These are phyloP conservation scores for Claviceps paspali DNA, from an alignment of 2,329 filamentous ascomycete genomes.

Conservation along the genomic window DNA sequence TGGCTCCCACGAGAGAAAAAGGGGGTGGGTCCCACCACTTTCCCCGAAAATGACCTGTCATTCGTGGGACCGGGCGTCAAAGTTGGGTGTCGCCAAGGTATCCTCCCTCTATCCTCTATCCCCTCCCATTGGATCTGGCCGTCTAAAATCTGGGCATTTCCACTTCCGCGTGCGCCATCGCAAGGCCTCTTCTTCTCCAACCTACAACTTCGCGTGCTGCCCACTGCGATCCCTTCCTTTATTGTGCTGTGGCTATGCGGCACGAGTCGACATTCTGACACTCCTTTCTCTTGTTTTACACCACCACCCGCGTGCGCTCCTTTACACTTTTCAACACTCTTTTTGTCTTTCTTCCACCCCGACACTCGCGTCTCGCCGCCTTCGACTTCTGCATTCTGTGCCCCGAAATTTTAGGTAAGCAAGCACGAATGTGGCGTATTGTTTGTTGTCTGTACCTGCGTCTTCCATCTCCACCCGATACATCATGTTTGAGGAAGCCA, in stretches of 20 bases:
- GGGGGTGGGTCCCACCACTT: too few species aligned
- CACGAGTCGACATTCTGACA: too few species aligned
- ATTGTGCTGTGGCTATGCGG: too few species aligned
- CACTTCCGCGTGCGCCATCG: not conserved
- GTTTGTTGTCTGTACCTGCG: too few species aligned
- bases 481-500: too few species aligned
- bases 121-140: not conserved
- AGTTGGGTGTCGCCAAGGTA: too few species aligned
- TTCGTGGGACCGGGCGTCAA: too few species aligned
- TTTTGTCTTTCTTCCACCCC: not conserved
- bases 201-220: not conserved
- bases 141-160: not conserved
- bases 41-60: too few species aligned
- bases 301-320: not conserved
- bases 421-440: not conserved
- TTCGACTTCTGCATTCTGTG: not conserved
- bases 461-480: too few species aligned
- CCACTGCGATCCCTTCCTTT: too few species aligned
- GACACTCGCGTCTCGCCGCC: not conserved
- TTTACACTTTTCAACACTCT: conserved; percentile 1
- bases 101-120: too few species aligned
- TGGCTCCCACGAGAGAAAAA: too few species aligned
- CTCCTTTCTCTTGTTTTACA: conserved; percentile 1
- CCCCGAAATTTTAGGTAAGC: not conserved
- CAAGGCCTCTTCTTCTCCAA: not conserved